Conservation (phyloP, 306 rosid genomes). For the Cucurbita argyrosperma region DNA sequence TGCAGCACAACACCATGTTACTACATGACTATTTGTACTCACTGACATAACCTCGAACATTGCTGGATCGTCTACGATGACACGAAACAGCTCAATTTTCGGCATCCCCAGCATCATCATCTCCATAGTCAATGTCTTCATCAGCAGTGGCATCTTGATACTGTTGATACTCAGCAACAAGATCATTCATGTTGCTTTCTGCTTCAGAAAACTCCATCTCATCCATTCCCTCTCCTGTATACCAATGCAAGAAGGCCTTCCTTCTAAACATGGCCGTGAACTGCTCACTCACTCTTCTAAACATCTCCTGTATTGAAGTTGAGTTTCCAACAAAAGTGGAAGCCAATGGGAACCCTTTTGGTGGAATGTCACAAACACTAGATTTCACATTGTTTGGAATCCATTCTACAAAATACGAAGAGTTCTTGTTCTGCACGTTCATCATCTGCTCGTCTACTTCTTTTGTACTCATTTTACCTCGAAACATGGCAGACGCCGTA, state of each 20-base stretch:
- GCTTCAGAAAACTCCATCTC: constrained; percentile 6
- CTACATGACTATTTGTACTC: not conserved
- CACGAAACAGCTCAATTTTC: constrained; percentile 27
- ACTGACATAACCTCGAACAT: not conserved
- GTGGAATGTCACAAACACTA: constrained; percentile 67
- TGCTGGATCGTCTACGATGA: not conserved
- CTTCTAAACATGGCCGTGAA: constrained; percentile 73
- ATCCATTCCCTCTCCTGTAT: constrained; percentile 7
- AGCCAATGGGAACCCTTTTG: constrained; percentile 45
- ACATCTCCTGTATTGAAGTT: constrained; percentile 69
- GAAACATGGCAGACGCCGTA: constrained; percentile 62
- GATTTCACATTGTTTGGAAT: constrained; percentile 72
- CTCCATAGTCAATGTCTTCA: constrained; percentile 30
- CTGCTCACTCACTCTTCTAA: constrained; percentile 65
- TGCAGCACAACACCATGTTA: not conserved
- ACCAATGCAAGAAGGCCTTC: constrained; percentile 49
- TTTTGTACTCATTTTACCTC: constrained; percentile 26
- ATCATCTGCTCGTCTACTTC: constrained; percentile 7
- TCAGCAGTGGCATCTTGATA: constrained; percentile 51
- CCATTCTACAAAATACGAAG: constrained; percentile 37
- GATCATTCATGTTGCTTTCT: constrained; percentile 65
- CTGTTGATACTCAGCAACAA: constrained; percentile 67
- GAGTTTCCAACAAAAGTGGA: constrained; percentile 69
- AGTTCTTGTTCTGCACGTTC: constrained; percentile 63
- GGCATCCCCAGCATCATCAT: constrained; percentile 15